These are phyloP conservation scores for Cryptococcus neoformans DNA, from an alignment of 1,284 basidiomycete genomes.

Conservation along the genomic window DNA sequence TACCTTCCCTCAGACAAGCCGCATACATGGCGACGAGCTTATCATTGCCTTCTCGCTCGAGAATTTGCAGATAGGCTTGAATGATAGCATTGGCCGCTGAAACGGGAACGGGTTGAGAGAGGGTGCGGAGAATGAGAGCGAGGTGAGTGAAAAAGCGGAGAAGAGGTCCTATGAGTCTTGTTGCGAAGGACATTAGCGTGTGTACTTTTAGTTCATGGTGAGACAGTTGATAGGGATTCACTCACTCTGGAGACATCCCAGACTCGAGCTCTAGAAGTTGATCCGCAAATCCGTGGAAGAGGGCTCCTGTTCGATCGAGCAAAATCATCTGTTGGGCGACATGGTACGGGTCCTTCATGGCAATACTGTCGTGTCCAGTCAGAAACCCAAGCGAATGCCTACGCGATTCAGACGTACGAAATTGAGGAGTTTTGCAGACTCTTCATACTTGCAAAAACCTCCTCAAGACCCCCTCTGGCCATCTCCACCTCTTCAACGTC, in stretches of 20 bases:
- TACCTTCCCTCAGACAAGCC: conserved; percentile 76
- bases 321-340: conserved; percentile 74
- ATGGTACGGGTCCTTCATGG: conserved; percentile 71
- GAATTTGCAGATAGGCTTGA: conserved; percentile 81
- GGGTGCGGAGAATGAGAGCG: conserved; percentile 83
- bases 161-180: conserved; percentile 43
- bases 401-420: conserved; percentile 27
- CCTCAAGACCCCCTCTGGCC: conserved; percentile 36
- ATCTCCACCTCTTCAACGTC: conserved; percentile 29
- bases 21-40: conserved; percentile 92
- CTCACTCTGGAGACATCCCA: conserved; percentile 62
- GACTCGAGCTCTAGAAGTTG: conserved; percentile 53
- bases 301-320: conserved; percentile 63
- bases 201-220: neutral
- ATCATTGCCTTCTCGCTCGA: conserved; percentile 79
- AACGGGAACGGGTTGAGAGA: conserved; percentile 69
- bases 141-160: conserved; percentile 91
- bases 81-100: conserved; percentile 76
- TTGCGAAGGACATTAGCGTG: neutral
- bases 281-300: conserved; percentile 70
- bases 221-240: conserved; percentile 4
- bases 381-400: neutral
- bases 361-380: conserved; percentile 51
- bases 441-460: conserved; percentile 43
- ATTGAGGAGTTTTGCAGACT: conserved; percentile 32